A percentile compares a stretch with the other conserved stretches of the same genome.
Evolutionary conservation across 1,284 basidiomycete species (phyloP).

Genomic region (Thelephora terrestris): DNA sequence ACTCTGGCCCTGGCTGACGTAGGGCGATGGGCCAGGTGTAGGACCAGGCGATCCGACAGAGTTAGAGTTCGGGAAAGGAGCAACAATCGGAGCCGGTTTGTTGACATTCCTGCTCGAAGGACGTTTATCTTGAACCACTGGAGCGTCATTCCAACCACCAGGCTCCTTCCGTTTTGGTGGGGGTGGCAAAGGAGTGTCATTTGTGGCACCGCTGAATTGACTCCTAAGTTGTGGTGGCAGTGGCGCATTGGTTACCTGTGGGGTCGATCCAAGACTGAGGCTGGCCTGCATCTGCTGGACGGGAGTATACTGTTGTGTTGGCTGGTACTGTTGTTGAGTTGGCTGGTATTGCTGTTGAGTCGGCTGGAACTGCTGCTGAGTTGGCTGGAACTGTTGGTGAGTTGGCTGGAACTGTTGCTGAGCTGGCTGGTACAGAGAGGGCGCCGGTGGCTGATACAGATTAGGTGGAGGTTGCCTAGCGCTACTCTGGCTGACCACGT

Average conservation of each 20-base stretch:
- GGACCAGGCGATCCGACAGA: constrained; percentile 31
- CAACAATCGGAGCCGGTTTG: constrained; percentile 68
- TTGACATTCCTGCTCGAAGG: constrained; percentile 35
- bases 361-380: neutral
- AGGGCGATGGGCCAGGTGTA: constrained; percentile 39
- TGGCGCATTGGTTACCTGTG: neutral
- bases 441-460: constrained; percentile 16
- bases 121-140: constrained; percentile 40
- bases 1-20: constrained; percentile 30
- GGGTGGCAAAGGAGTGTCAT: constrained; percentile 11
- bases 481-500: constrained; percentile 16
- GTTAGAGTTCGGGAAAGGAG: constrained; percentile 82
- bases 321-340: neutral
- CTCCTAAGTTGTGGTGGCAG: neutral
- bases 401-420: neutral
- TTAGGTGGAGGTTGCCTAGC: constrained; percentile 1
- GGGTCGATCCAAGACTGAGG: neutral
- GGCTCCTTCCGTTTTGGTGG: constrained; percentile 49
- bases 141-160: constrained; percentile 90
- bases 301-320: neutral
- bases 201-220: neutral
- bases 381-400: neutral
- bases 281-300: neutral
- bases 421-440: no score
- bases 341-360: neutral